Evolutionary conservation across 768 basidiomycete species (phyloP).

Genomic region (Boletus huronensis): DNA sequence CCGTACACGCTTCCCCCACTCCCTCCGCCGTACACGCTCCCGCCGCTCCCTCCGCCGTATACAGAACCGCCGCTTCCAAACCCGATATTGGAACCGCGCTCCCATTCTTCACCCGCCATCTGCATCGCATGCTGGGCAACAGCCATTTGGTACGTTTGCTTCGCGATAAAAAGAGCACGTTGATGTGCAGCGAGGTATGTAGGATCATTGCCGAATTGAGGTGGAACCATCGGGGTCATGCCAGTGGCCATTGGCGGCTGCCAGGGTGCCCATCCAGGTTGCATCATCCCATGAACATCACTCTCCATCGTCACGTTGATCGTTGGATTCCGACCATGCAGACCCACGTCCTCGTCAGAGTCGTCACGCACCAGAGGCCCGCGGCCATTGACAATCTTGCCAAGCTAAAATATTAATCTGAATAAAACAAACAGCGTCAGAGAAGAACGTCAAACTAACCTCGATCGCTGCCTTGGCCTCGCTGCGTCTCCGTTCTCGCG

Average conservation of each 20-base stretch:
- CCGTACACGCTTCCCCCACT: slow-evolving; percentile 33
- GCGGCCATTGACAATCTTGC: slow-evolving; percentile 82
- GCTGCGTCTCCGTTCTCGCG: slow-evolving; percentile 69
- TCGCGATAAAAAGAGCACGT: slow-evolving; percentile 82
- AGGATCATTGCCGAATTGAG: slow-evolving; percentile 48
- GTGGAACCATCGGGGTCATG: slow-evolving; percentile 35
- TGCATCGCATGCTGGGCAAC: slow-evolving; percentile 90
- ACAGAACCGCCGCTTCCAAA: slow-evolving; percentile 37
- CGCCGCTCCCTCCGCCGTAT: slow-evolving; percentile 37
- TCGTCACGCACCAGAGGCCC: slow-evolving; percentile 58
- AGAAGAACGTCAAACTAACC: slow-evolving; percentile 39
- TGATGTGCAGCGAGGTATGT: slow-evolving; percentile 72
- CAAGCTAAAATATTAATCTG: slow-evolving; percentile 50
- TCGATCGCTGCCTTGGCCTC: slow-evolving; percentile 89
- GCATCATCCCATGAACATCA: slow-evolving; percentile 25
- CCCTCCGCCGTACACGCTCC: slow-evolving; percentile 47
- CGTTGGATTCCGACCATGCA: slow-evolving; percentile 19
- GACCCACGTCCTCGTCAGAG: slow-evolving; percentile 38
- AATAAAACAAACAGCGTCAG: neutral
- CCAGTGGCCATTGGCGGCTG: slow-evolving; percentile 27
- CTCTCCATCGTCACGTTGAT: slow-evolving; percentile 39
- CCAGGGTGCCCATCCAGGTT: slow-evolving; percentile 35
- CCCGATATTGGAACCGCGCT: slow-evolving; percentile 62
- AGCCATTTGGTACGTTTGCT: slow-evolving; percentile 87
- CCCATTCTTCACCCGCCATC: slow-evolving; percentile 89